Conservation (phyloP, 352 stramenopile species). For the Globisporangium viniferum region DNA sequence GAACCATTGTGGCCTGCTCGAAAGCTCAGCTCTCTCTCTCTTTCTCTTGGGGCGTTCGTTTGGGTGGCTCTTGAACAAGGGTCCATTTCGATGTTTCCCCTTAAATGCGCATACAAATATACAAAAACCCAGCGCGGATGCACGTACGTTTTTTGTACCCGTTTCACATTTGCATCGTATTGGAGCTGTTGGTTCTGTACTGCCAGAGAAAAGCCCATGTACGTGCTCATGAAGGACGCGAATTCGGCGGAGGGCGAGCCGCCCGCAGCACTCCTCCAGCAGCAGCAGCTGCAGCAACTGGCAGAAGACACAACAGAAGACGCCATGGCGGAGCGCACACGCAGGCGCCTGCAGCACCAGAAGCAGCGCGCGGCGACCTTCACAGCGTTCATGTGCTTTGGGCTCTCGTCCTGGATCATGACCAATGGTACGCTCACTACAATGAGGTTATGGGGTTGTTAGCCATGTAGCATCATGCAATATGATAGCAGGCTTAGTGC, state of each 20-base stretch:
- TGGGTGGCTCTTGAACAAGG: no score
- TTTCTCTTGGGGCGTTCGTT: no score
- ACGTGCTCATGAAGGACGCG: conserved; percentile 4
- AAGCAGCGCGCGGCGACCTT: conserved; percentile 30
- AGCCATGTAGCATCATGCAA: neutral
- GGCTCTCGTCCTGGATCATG: conserved; percentile 63
- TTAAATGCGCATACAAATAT: no score
- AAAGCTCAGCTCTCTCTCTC: no score
- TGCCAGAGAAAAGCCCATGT: conserved; percentile 3
- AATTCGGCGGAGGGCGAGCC: neutral
- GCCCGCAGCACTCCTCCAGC: neutral
- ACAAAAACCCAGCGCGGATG: no score
- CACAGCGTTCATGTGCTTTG: conserved; percentile 53
- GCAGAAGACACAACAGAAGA: neutral
- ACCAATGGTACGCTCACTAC: conserved; percentile 36
- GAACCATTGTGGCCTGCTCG: no score
- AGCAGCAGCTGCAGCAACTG: neutral
- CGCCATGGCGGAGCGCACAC: neutral
- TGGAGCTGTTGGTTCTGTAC: neutral
- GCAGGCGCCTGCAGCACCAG: neutral
- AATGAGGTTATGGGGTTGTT: neutral
- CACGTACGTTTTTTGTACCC: no score
- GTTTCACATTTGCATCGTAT: no score
- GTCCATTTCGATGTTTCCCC: no score
- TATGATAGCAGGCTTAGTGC: neutral